Evolutionary conservation across 805 yeast species (phyloP), one percentile per base, ranked within the genome.

Genomic region (Pichia californica): DNA sequence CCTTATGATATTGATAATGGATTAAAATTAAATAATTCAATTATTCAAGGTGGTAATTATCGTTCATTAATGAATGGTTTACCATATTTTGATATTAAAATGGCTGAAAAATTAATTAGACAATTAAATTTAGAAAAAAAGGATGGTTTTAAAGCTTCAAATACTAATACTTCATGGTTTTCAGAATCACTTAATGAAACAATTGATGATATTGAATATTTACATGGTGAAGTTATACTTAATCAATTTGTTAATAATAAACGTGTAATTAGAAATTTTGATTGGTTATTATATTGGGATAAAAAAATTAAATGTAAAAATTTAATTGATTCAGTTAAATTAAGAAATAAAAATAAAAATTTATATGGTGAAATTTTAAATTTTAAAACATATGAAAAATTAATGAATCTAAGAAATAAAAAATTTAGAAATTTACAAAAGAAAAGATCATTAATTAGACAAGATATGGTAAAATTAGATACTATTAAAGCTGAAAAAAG

Each of bases 241-340:
- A 73, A 73, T 51, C 67, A 67, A 35, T 67, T 71, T 30, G 50
- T 74, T 36, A 68, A 68, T 47, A 63, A 63, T 38, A 67, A 69
- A 14, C 55, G 79, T 42, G 53, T 62, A 5, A 51, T 66, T 26
- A 61, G 80, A 49, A 58, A 62, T 23, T 64, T 60, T 36, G 76
- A 69, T 54, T 76, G 81, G 81, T 50, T 56, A 19, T 63, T 62
- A 51, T 76, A 71, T 49, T 76, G 71, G 69, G 67, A 63, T 40
- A 61, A 62, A 26, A 72, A 68, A 50, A 54, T 64, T 19, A 78
- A 79, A 8, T 58, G 62, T 9, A 52, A 50, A 30, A 49, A 41
- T 18, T 43, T 61, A n/a, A 43, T 49, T 25, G 55, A 56, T 29
- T 25, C 11, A 15, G 21, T 16, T 11, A 21, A 31, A 16, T 16